Base-by-base conservation (phyloP, 2,329 filamentous ascomycete species). In the Aureobasidium sp. region DNA sequence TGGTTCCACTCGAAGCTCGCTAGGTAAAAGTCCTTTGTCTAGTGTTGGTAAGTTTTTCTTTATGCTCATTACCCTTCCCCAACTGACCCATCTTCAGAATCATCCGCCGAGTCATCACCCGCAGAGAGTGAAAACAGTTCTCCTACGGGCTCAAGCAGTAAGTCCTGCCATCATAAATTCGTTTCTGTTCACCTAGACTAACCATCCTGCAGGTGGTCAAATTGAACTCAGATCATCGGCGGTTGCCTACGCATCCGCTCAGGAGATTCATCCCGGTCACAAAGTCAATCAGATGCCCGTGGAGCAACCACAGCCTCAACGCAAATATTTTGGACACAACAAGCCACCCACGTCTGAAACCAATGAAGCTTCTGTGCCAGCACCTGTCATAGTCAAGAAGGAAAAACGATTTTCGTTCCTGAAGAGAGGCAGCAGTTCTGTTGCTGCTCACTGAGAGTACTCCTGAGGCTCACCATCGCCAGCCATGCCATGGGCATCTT, bases 61-160 rank as follows among this genome's bases (percentile, higher is more conserved):
- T 2, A 1, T 33, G 31, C 31, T 12, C 31, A 24, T 49, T 14
- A 35, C 11, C 15, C 35, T 17, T 19, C 12, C 19, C 37, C 40
- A 22, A 29, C 57, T 60, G 14, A 60, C 37, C 14, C 11, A 29
- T 45, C 3, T 19, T 11, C 24, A 50, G 57, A 62, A 62, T 59
- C 53, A 2, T 50, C 40, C 11, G 15, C 50, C 59, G 63, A 63
- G 12, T 53, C 40, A 5, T 62, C 60, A 3, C 63, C 63, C 11
- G 60, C 57, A n/a, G 60, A 62, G 40, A 63, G 60, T 48, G 63
- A 64, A 8, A 54, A 60, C n/a, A 54, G 31, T 37, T 62, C 63
- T 7, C 50, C 57, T 8, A 60, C 62, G 1, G 56, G 62, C 24
- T 61, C 50, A 44, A 44, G 31, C 45, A 59, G 52, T 57, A 37